Base-by-base conservation (phyloP, 495 filamentous ascomycete species). In the Schizothecium vesticola region DNA sequence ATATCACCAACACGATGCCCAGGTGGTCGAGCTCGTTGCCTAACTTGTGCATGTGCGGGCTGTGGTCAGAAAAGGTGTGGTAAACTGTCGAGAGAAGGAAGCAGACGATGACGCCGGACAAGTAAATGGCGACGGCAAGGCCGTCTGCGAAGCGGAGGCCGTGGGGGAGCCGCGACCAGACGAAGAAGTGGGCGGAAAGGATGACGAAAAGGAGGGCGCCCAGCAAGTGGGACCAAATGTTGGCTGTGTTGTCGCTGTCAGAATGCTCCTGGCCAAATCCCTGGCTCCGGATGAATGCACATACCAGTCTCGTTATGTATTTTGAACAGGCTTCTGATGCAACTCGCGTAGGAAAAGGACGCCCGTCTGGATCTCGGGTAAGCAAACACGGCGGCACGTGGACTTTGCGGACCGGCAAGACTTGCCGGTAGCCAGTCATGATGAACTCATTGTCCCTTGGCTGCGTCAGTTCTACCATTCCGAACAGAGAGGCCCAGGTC, bases 41-140 rank as follows among this genome's bases (percentile, higher is more conserved):
- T 16, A 61, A 61, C 16, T 67, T 67, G 57, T 67, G 65, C 57
- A 67, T 67, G 29, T 67, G 29, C n/a, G 65, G 57, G 36, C 65
- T 56, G 65, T 67, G 65, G 65, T 67, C 65, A 5, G 31, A 67
- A 9, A 67, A 67, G 21, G 58, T 61, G 65, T 67, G 65, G 65
- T 64, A 64, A 56, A 66, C 55, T 19, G 64, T 66, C 3, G 56
- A 66, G 13, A 66, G 64, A n/a, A 66, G 2, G 64, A 66, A 66
- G 28, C 64, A 66, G 56, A 66, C 29, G 12, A 66, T 56, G 4
- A 66, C 64, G 26, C 64, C 64, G 21, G 21, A 36, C n/a, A 66
- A 25, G 56, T 60, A 66, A 10, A 25, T 24, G n/a, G 55, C 64
- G 23, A 66, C 21, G 16, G 64, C 64, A 6, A 66, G 56, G 10